Base-by-base conservation (phyloP, 306 rosid species). In the Cucurbita argyrosperma region DNA sequence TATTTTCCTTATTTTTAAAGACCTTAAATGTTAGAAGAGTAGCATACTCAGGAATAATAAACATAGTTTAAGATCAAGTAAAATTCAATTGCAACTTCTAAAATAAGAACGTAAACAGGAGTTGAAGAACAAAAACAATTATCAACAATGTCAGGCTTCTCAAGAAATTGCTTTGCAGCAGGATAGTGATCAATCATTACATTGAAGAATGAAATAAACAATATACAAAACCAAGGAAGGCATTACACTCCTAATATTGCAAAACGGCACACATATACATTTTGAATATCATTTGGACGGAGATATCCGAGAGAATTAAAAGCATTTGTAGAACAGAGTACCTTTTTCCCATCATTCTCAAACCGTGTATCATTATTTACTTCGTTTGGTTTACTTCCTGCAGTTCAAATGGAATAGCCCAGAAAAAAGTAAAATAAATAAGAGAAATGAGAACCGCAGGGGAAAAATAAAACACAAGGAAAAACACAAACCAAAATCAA, bases 331-430 rank as follows among this genome's bases (percentile, higher is more conserved):
- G 19, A 73, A 73, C 4, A 53, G 3, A 4, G 67, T 81, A 91
- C 99, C 99, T 87, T 76, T 75, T 85, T 82, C 73, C 64, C 86
- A 63, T 49, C 86, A 69, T 64, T 84, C 80, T 74, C 90, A 68
- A 77, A 69, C 77, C 67, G 80, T 49, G 16, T 77, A 63, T 76
- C 78, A 77, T 71, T 83, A 75, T 70, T 80, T 79, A 45, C 82
- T 49, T 76, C 76, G 40, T 80, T 78, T 63, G 67, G 62, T 38
- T 83, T 72, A 14, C 70, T 75, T 84, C 83, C 96, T 95, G 85
- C 78, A 78, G 87, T 35, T 67, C 71, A 38, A 71, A 76, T 71
- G 51, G 78, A 59, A 37, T 35, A 77, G 66, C 30, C 18, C 58
- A 46, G 19, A 70, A 37, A 15, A 50, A 23, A 26, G 71, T 8